Evolutionary conservation across 495 filamentous ascomycete genomes (phyloP), one percentile per base, ranked within the genome.

Genomic region (Neurospora sp.): DNA sequence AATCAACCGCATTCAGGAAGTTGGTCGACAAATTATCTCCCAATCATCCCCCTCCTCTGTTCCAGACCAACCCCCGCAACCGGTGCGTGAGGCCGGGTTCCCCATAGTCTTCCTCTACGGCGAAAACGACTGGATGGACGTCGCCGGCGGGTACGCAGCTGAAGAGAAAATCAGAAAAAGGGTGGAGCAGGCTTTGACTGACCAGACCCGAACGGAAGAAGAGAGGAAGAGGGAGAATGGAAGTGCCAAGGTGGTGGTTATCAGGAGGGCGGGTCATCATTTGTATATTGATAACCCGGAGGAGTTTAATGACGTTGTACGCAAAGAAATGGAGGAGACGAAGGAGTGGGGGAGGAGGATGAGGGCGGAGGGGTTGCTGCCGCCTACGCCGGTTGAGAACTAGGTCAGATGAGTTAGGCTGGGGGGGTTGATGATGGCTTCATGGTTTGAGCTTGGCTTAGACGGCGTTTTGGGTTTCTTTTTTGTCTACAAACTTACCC

Each of bases 111-210:
- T 98, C 77, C 92, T 98, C 91, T 99, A 99, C 78, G 96, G 96
- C 72, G 94, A 97, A 77, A 89, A 94, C 77, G 96, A 99, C 84
- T 99, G 96, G 96, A 98, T 99, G 96, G 96, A 98, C 77, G 89
- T 95, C 15, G 88, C 88, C 0, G 96, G 95, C 19, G 96, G 96
- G 2, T 90, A 88, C 74, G 93, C 92, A 0, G 90, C 94, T 0
- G 88, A 91, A 77, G 86, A 93, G 82, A 96, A 93, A 83, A 85
- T 98, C 17, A 89, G 91, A 74, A 88, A 92, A 74, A 89, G 91
- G 74, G 88, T 87, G 73, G 83, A 81, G 28, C 85, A 87, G 71
- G 84, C 85, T 1, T 79, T 96, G 38, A 78, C 83, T 19, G 79
- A 86, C 69, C 89, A 59, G 4, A 21, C 6, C 45, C n/a, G 54